Conservation (phyloP, 306 rosid species). For the Begonia fuchsioides region DNA sequence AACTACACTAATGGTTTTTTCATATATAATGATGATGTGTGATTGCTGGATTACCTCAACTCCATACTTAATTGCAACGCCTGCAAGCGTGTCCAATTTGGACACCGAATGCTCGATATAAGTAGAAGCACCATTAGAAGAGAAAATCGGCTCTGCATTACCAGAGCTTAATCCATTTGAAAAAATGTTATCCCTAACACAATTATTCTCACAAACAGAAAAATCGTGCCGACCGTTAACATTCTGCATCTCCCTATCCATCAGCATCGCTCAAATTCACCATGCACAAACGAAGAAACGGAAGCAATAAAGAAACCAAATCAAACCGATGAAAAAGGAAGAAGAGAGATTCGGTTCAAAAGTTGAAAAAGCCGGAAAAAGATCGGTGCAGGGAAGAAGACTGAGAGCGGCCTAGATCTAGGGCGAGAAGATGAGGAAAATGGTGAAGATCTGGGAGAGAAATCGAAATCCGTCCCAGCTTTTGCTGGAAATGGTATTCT, state of each 20-base stretch:
- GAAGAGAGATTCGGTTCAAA: background rate
- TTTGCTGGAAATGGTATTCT: background rate
- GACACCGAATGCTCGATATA: constrained; percentile 13
- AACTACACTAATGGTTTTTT: background rate
- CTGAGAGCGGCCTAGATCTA: background rate
- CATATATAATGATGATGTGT: background rate
- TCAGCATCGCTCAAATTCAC: constrained; percentile 1
- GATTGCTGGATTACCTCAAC: constrained; percentile 12
- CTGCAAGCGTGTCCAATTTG: constrained; percentile 13
- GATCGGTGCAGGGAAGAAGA: background rate
- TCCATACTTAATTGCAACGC: constrained; percentile 14
- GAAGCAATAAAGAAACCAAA: background rate
- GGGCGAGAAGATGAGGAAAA: background rate
- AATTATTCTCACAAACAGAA: background rate
- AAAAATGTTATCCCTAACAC: background rate
- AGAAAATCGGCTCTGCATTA: constrained; percentile 1
- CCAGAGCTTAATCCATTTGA: background rate
- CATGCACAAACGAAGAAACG: background rate
- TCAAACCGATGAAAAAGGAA: background rate
- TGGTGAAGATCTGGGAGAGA: background rate
- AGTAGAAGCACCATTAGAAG: background rate
- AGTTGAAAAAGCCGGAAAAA: background rate
- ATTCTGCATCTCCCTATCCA: constrained; percentile 1
- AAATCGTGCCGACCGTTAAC: background rate
- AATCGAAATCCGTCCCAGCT: background rate